phyloP scores from a whole-genome alignment of 2,329 filamentous ascomycete genomes.

The Penicillium freii region DNA sequence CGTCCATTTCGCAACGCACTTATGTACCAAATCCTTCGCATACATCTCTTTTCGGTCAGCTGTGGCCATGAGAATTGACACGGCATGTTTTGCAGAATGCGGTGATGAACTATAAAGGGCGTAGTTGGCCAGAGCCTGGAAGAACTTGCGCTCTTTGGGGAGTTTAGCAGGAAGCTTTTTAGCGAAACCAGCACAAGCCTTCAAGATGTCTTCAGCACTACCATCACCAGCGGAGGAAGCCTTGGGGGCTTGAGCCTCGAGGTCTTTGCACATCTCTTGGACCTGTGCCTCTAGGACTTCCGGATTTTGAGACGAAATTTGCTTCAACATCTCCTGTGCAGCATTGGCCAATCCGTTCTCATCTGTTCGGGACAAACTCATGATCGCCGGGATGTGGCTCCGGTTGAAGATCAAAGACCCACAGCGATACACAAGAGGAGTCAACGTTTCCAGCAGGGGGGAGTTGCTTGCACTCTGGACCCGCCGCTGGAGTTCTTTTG shows the following conservation, averaged over 20 bases:
- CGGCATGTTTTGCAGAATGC: conserved; percentile 86
- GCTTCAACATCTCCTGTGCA: conserved; percentile 84
- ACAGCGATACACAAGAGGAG: conserved; percentile 77
- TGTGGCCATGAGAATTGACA: conserved; percentile 81
- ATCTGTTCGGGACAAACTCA: conserved; percentile 81
- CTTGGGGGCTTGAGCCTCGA: conserved; percentile 76
- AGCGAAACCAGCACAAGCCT: conserved; percentile 89
- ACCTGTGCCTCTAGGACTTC: conserved; percentile 91
- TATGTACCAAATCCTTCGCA: conserved; percentile 76
- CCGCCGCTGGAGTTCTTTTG: conserved; percentile 84
- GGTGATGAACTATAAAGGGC: conserved; percentile 78
- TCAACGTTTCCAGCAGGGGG: conserved; percentile 72
- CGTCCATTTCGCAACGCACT: conserved; percentile 69
- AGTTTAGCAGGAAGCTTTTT: conserved; percentile 82
- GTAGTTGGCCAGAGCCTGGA: conserved; percentile 77
- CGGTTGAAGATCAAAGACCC: conserved; percentile 88
- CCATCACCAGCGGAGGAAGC: conserved; percentile 65
- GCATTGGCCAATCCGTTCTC: conserved; percentile 72
- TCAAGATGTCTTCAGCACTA: conserved; percentile 82
- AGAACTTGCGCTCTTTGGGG: conserved; percentile 75
- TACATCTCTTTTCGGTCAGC: conserved; percentile 78
- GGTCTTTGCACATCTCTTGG: conserved; percentile 81
- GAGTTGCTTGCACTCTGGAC: conserved; percentile 64
- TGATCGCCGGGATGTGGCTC: conserved; percentile 86
- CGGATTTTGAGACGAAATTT: conserved; percentile 86